Conservation (phyloP, 345 rosid genomes). For the Arabis hirsuta region DNA sequence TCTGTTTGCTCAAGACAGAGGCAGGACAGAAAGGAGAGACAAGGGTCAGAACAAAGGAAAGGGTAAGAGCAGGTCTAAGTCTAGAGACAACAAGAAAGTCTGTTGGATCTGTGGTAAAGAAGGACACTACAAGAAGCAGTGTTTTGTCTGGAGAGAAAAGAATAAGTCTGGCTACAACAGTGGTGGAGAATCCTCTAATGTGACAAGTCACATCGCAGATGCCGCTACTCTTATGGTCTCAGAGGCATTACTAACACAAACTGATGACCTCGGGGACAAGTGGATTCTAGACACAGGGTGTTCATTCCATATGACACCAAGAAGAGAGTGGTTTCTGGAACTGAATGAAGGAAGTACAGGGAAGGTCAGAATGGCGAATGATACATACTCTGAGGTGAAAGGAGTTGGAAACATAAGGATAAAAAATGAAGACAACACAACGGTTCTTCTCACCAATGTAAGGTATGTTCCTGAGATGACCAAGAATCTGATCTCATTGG, state of each 20-base stretch:
- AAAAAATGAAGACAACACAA: not conserved
- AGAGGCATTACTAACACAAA: too few relatives aligned
- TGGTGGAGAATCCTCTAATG: not conserved
- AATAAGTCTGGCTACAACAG: too few relatives aligned
- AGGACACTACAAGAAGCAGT: not conserved
- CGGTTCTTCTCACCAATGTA: not conserved
- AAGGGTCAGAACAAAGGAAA: too few relatives aligned
- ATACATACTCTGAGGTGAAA: not conserved
- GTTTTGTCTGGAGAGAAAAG: not conserved
- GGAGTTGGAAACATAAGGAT: not conserved
- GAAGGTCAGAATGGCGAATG: not conserved
- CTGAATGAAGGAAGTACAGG: not conserved
- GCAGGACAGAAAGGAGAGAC: not conserved
- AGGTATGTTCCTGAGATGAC: not conserved
- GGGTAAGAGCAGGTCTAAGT: not conserved
- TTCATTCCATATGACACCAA: too few relatives aligned
- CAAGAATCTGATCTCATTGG: not conserved
- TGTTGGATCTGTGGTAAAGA: not conserved
- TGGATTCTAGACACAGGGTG: too few relatives aligned
- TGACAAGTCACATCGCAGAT: too few relatives aligned
- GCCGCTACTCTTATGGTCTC: too few relatives aligned
- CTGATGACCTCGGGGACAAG: too few relatives aligned
- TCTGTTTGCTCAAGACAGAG: not conserved
- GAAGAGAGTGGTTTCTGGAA: not conserved
- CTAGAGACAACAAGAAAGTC: not conserved